Percentiles rank a stretch among this genome's conserved stretches.
Evolutionary conservation across 1,284 basidiomycete species (phyloP).

Genomic region (Cutaneotrichosporon sp.): DNA sequence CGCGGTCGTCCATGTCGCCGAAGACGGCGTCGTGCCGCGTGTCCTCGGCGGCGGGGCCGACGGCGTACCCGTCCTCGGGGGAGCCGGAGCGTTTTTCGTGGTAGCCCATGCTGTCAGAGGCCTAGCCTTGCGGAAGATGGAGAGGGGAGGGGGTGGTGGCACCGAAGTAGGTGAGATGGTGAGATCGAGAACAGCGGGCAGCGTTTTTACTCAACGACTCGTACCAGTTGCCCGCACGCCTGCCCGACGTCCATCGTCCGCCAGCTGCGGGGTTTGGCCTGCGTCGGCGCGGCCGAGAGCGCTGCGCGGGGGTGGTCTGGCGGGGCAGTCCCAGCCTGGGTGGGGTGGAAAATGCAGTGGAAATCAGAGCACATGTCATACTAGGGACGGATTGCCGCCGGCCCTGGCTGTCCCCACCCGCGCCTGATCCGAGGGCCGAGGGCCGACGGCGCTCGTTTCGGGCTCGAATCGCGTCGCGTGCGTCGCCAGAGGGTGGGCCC

Average conservation of each 20-base stretch:
- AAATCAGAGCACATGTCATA: background rate
- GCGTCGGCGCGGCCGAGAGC: background rate
- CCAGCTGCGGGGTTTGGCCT: background rate
- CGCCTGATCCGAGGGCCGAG: no score
- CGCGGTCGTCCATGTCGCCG: slow-evolving; percentile 31
- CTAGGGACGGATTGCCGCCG: no score
- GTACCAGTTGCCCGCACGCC: background rate
- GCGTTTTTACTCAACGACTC: background rate
- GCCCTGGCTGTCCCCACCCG: no score
- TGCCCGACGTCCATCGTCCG: background rate
- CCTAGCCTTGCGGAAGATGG: no score
- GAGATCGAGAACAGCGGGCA: background rate
- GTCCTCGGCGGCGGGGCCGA: slow-evolving; percentile 6
- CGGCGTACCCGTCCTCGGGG: background rate
- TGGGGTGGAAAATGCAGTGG: background rate
- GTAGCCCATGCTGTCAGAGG: background rate
- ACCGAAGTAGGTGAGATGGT: background rate
- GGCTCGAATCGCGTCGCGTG: no score
- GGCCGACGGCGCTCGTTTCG: no score
- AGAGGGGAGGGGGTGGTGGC: no score
- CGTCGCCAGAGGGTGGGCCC: no score
- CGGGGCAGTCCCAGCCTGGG: background rate
- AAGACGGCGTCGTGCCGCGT: slow-evolving; percentile 33
- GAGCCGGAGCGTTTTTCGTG: background rate
- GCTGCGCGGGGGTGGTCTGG: background rate